phyloP scores from a whole-genome alignment of 1,139 yeast genomes.

The Saccharomycopsis crataegensis region DNA sequence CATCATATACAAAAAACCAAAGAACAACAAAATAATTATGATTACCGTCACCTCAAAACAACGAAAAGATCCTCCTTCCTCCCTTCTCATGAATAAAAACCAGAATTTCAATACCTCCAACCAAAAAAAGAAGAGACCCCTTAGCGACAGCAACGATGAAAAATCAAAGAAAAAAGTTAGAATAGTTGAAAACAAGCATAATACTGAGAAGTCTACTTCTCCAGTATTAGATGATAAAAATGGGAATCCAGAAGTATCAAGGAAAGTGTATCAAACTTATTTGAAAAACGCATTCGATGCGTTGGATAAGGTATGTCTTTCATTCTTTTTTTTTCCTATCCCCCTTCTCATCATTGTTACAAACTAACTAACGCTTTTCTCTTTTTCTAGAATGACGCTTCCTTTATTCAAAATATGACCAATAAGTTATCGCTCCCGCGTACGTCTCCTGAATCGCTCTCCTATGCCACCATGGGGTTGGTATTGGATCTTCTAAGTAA shows the following conservation, averaged over 20 bases:
- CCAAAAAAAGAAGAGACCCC: no score
- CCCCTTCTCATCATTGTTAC: constrained; percentile 13
- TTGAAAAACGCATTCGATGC: constrained; percentile 66
- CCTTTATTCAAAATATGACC: constrained; percentile 39
- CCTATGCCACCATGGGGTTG: constrained; percentile 34
- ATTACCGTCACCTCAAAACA: neutral
- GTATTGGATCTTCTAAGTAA: constrained; percentile 41
- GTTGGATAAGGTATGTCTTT: constrained; percentile 47
- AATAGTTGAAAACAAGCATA: neutral
- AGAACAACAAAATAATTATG: neutral
- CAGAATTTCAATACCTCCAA: neutral
- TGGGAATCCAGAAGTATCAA: neutral
- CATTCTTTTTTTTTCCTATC: constrained; percentile 3
- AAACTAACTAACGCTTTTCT: constrained; percentile 22
- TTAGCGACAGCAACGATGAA: neutral
- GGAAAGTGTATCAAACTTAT: constrained; percentile 34
- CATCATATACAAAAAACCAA: neutral
- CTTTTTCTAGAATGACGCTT: constrained; percentile 30
- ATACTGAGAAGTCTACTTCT: neutral
- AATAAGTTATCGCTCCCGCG: constrained; percentile 37
- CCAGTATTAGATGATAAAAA: neutral
- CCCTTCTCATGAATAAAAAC: neutral
- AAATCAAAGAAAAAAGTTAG: neutral
- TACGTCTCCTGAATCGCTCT: constrained; percentile 35
- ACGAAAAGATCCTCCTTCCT: neutral